Percentiles rank a stretch among this genome's conserved stretches.
Evolutionary conservation across 2,329 filamentous ascomycete genomes (phyloP).

Genomic region (Aureobasidium sp.): DNA sequence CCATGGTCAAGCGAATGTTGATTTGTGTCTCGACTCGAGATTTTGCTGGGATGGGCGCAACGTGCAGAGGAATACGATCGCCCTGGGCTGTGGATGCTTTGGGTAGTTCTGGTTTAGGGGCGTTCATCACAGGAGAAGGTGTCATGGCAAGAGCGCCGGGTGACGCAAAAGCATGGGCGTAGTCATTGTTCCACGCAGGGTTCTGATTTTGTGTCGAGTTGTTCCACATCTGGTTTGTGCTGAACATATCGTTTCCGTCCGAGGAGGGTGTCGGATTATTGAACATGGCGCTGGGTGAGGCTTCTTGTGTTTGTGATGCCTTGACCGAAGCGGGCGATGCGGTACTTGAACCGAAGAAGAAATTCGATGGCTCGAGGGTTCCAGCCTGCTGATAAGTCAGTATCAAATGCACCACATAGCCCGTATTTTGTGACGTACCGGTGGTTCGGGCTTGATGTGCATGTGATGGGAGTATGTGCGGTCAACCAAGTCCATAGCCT

Average conservation of each 20-base stretch:
- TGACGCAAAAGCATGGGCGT: conserved; percentile 23
- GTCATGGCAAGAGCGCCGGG: conserved; percentile 25
- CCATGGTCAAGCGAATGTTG: conserved; percentile 71
- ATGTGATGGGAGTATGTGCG: background rate
- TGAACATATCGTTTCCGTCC: conserved; percentile 26
- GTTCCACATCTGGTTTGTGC: conserved; percentile 20
- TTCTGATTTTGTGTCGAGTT: conserved; percentile 24
- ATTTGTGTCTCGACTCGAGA: conserved; percentile 97
- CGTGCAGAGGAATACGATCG: conserved; percentile 26
- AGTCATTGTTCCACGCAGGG: conserved; percentile 25
- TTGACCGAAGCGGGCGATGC: conserved; percentile 15
- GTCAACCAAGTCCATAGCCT: conserved; percentile 7
- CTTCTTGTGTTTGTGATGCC: conserved; percentile 14
- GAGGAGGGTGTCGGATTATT: conserved; percentile 27
- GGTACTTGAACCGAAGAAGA: conserved; percentile 16
- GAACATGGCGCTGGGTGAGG: conserved; percentile 27
- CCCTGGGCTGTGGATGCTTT: conserved; percentile 13
- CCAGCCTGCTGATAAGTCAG: conserved; percentile 9
- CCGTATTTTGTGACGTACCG: background rate
- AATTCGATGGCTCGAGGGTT: conserved; percentile 15
- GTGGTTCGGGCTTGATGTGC: conserved; percentile 14
- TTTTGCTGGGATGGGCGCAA: conserved; percentile 45
- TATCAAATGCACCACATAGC: background rate
- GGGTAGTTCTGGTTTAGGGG: conserved; percentile 16
- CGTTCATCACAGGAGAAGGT: conserved; percentile 26